These are phyloP conservation scores for Gymnopilus junonius DNA, from an alignment of 768 basidiomycete species.

Conservation along the genomic window DNA sequence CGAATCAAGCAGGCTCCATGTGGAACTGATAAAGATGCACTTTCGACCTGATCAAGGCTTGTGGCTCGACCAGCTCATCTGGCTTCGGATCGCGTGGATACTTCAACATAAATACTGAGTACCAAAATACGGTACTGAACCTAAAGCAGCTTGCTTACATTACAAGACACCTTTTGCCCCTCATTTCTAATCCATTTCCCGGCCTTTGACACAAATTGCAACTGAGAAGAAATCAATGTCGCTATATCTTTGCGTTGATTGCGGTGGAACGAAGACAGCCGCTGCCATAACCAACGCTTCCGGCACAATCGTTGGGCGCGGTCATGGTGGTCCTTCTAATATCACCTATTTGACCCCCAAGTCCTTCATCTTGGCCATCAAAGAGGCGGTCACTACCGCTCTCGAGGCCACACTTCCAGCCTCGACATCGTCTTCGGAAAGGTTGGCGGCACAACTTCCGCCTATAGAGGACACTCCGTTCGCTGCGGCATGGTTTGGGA, in stretches of 20 bases:
- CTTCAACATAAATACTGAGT: constrained; percentile 15
- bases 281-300: constrained; percentile 64
- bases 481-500: constrained; percentile 79
- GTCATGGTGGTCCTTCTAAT: constrained; percentile 80
- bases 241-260: constrained; percentile 82
- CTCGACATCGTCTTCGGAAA: constrained; percentile 8
- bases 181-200: not conserved
- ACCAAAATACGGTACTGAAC: not conserved
- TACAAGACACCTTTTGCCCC: not conserved
- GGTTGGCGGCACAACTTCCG: constrained; percentile 17
- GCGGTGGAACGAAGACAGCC: constrained; percentile 89
- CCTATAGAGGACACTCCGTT: constrained; percentile 40
- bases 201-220: not conserved
- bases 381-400: constrained; percentile 51
- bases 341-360: constrained; percentile 75
- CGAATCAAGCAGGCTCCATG: constrained; percentile 11
- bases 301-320: constrained; percentile 70
- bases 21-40: constrained; percentile 5
- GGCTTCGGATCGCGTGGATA: constrained; percentile 10
- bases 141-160: not conserved
- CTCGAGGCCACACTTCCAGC: constrained; percentile 37
- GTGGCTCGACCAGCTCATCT: constrained; percentile 10
- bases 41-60: constrained; percentile 1
- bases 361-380: constrained; percentile 61
- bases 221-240: constrained; percentile 40